Base-by-base conservation (phyloP, 768 basidiomycete species). In the Inosperma sp. region DNA sequence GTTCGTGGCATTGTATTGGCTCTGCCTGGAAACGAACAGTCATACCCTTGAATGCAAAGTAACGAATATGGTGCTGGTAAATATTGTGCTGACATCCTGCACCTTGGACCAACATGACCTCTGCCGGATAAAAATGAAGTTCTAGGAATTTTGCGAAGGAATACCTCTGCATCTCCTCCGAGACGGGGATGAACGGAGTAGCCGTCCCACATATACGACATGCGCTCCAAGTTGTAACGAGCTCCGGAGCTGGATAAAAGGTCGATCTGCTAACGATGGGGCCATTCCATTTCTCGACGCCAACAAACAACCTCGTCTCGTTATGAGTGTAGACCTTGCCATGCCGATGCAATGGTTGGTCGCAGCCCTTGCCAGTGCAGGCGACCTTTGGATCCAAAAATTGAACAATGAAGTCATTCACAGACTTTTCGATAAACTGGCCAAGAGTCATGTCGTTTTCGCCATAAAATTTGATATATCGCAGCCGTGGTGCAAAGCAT, bases 71-170 rank as follows among this genome's bases (percentile, higher is more conserved):
- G 59, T 94, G 84, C 53, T 86, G 82, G 62, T 93, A 95, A 51
- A 93, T 89, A 63, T 98, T 96, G 68, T 99, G 96, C 49, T 86
- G 80, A 62, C 96, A 98, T 3, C 85, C 86, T 26, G 92, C 90
- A 7, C 88, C 91, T 59, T 83, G 86, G n/a, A 91, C 82, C 41
- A 91, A 73, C 59, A 83, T 78, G 60, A 93, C 83, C 55, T 90
- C 83, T 27, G 91, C 82, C 25, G 93, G 93, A 68, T 98, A 96
- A 67, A 97, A 97, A 62, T 93, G 88, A 22, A 95, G 81, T 63
- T 99, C 95, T 23, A 99, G 78, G 66, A 95, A 98, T 60, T 96
- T 94, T 29, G 88, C 91, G 64, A 97, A 95, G 4, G 94, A 97
- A 64, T 95, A 93, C 49, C 86, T 75, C 61, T 91, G 88, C 77